Evolutionary conservation across 148 eudicot species (phyloP).

Genomic region (Persicaria tinctoria): DNA sequence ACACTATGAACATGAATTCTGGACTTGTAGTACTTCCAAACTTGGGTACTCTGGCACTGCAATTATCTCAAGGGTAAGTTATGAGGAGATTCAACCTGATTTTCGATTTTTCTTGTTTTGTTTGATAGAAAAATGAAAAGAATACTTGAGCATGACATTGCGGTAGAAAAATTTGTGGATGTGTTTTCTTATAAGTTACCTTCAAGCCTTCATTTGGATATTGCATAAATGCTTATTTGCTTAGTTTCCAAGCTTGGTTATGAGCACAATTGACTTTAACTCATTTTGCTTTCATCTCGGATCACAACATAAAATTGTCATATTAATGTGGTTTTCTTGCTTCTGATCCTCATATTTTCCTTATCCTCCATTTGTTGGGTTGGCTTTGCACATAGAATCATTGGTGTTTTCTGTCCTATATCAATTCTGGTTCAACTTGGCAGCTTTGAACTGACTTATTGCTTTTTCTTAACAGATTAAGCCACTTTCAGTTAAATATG

Average conservation of each 20-base stretch:
- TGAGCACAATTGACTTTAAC: neutral
- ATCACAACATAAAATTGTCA: neutral
- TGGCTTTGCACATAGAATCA: neutral
- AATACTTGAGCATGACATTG: neutral
- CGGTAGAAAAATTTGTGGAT: neutral
- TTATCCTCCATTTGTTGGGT: neutral
- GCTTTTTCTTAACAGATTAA: constrained; percentile 44
- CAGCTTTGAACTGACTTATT: neutral
- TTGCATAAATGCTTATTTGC: neutral
- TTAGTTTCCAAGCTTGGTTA: neutral
- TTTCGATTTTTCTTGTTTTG: neutral
- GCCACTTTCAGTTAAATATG: constrained; percentile 78
- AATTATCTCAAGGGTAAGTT: constrained; percentile 81
- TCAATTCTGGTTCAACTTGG: neutral
- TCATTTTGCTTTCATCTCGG: neutral
- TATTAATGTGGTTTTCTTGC: neutral
- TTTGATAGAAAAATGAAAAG: neutral
- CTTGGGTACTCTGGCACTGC: constrained; percentile 92
- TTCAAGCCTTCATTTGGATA: neutral
- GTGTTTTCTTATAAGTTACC: neutral
- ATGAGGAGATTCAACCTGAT: neutral
- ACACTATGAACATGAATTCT: constrained; percentile 72
- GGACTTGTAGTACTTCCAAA: constrained; percentile 84
- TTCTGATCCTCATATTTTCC: neutral
- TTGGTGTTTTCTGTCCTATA: neutral